Conservation (phyloP, 2,329 filamentous ascomycete species). For the Paraphaeosphaeria minitans region DNA sequence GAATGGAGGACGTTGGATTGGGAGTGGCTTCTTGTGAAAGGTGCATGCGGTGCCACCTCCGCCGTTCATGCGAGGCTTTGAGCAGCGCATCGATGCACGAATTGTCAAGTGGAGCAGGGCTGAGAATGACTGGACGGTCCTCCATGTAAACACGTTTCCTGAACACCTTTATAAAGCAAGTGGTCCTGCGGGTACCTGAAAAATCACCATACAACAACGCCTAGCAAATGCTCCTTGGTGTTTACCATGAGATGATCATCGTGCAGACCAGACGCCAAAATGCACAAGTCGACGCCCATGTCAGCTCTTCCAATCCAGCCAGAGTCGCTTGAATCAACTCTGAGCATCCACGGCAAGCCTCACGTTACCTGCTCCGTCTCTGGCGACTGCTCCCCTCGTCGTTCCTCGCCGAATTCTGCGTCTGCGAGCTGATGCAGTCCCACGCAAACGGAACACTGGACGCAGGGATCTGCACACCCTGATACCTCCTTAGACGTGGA, state of each 20-base stretch:
- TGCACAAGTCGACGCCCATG: no score
- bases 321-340: no score
- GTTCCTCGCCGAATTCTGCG: conserved; percentile 35
- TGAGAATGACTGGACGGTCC: no score
- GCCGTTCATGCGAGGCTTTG: not conserved
- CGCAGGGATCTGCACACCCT: conserved; percentile 38
- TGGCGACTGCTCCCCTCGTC: conserved; percentile 31
- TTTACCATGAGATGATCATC: no score
- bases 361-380: conserved; percentile 32
- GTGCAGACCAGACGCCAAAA: no score
- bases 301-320: no score
- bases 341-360: not conserved
- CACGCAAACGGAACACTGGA: conserved; percentile 43
- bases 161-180: no score
- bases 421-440: conserved; percentile 45
- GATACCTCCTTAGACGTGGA: conserved; percentile 37
- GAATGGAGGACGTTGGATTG: not conserved
- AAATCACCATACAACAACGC: no score
- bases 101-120: not conserved
- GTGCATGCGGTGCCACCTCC: not conserved
- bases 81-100: not conserved
- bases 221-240: no score
- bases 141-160: no score
- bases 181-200: no score
- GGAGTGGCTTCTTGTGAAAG: not conserved